Conservation (phyloP, 108 stramenopile species). For the Stephanodiscus triporus region DNA sequence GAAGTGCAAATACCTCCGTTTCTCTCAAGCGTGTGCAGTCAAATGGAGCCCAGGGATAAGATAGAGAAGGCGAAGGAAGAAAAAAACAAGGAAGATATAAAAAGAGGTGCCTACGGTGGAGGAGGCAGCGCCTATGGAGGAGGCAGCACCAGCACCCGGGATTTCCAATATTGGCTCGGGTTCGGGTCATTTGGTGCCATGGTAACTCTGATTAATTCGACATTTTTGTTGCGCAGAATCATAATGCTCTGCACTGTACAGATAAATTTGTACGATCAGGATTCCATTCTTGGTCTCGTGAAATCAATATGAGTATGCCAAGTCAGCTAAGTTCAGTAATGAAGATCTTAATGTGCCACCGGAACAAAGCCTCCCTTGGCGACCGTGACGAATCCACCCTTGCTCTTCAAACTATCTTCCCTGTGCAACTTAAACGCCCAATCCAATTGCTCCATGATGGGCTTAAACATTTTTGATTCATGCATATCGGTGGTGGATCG, state of each 20-base stretch:
- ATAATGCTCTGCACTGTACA: not conserved
- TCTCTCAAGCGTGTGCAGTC: no score
- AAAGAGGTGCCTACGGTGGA: not conserved
- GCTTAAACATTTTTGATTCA: constrained; percentile 77
- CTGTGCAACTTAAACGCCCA: constrained; percentile 84
- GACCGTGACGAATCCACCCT: constrained; percentile 78
- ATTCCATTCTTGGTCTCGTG: no score
- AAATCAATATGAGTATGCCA: no score
- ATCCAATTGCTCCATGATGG: constrained; percentile 91
- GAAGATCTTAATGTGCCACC: constrained; percentile 13
- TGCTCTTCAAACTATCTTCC: constrained; percentile 65
- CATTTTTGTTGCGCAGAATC: not conserved
- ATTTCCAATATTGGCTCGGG: not conserved
- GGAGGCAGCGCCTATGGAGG: not conserved
- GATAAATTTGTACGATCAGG: not conserved
- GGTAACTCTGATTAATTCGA: not conserved
- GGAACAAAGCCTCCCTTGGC: constrained; percentile 46
- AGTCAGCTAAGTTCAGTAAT: no score
- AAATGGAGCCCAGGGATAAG: no score
- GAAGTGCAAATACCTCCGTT: no score
- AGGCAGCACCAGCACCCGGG: not conserved
- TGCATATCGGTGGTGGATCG: constrained; percentile 55
- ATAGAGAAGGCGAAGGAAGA: no score
- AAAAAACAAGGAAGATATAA: not conserved
- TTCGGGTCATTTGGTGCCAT: not conserved